Conservation (phyloP, 1,284 basidiomycete species). For the Malassezia sp. region DNA sequence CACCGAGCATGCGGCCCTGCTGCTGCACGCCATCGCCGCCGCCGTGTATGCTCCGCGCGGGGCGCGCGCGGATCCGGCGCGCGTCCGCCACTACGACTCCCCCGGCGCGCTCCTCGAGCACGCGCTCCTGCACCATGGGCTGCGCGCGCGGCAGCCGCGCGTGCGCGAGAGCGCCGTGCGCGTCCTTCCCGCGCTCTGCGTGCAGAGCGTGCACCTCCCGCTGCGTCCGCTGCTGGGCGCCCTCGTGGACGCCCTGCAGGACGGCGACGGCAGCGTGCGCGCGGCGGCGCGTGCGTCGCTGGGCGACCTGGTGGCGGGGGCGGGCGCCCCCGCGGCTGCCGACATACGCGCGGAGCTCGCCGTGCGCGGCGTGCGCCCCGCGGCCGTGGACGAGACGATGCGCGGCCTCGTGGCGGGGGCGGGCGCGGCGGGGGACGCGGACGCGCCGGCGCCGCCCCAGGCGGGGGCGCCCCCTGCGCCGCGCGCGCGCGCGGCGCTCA, state of each 20-base stretch:
- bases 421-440: neutral
- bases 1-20: neutral
- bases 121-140: constrained; percentile 2
- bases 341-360: constrained; percentile 85
- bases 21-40: neutral
- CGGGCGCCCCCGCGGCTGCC: constrained; percentile 68
- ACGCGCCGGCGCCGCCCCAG: no score
- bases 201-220: constrained; percentile 53
- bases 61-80: neutral
- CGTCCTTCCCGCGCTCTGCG: constrained; percentile 21
- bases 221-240: constrained; percentile 67
- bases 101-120: constrained; percentile 1
- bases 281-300: constrained; percentile 69
- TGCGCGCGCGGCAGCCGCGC: neutral
- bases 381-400: neutral
- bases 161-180: constrained; percentile 14
- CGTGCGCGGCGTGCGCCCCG: constrained; percentile 58
- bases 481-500: neutral
- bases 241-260: constrained; percentile 75
- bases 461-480: neutral
- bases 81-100: constrained; percentile 7
- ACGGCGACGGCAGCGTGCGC: constrained; percentile 77
- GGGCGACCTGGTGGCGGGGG: constrained; percentile 70
- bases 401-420: neutral
- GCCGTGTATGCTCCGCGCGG: neutral